These are phyloP conservation scores for Lodderomyces oxycetoniae DNA, from an alignment of 1,139 yeast species.

Conservation along the genomic window DNA sequence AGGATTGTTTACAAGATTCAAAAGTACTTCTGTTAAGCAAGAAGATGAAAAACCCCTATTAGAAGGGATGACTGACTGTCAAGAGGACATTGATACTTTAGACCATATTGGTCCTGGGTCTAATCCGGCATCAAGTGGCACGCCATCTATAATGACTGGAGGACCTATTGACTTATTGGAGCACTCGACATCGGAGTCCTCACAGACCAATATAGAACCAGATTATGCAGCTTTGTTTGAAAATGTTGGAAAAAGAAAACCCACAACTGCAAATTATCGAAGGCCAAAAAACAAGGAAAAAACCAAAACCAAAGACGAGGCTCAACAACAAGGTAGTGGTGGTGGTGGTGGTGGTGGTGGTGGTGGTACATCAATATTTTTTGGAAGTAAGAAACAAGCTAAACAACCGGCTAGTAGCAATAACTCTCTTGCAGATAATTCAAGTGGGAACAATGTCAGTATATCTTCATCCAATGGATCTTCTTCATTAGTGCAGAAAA, in stretches of 20 bases:
- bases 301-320: constrained; percentile 14
- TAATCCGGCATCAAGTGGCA: constrained; percentile 21
- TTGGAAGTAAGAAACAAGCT: not conserved
- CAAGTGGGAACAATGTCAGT: constrained; percentile 14
- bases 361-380: no score
- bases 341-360: not conserved
- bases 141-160: constrained; percentile 23
- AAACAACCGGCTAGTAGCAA: constrained; percentile 1
- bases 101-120: constrained; percentile 14
- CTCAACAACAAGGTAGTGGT: constrained; percentile 6
- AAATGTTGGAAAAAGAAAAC: constrained; percentile 42
- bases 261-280: constrained; percentile 20
- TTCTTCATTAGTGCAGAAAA: constrained; percentile 9
- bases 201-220: constrained; percentile 25
- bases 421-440: constrained; percentile 4
- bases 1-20: constrained; percentile 40
- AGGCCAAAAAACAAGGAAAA: constrained; percentile 17
- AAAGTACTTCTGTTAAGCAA: constrained; percentile 21
- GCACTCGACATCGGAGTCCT: constrained; percentile 12
- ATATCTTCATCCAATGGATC: constrained; percentile 21
- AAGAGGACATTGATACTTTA: constrained; percentile 14
- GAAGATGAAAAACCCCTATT: constrained; percentile 9
- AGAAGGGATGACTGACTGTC: constrained; percentile 6
- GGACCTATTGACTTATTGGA: constrained; percentile 8
- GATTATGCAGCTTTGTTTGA: constrained; percentile 46